Evolutionary conservation across 202 grass and related monocot genomes (phyloP), one percentile per base, ranked within the genome.

Genomic region (Bolboschoenoplectus hybrid): DNA sequence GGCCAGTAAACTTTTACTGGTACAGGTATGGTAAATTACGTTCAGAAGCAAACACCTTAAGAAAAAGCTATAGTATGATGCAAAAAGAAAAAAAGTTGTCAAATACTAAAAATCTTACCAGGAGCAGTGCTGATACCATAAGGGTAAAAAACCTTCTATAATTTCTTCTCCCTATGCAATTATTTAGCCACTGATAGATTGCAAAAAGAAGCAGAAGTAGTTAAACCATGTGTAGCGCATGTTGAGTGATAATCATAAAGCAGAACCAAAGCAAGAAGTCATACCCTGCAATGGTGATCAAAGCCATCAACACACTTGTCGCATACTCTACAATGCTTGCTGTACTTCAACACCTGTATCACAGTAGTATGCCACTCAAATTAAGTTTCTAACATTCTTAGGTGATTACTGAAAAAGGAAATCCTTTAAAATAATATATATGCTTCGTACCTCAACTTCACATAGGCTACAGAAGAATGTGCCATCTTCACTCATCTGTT

Each of bases 231-330:
- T 58, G 35, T 70, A 84, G 19, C 38, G 14, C 16, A 71, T 52
- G 40, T 66, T 19, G 46, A 51, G 14, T 19, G 32, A 52, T 67
- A 52, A 67, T 82, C 44, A 82, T 47, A 67, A 50, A 67, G 38
- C 38, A 49, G 43, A 67, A 17, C 75, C n/a, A 85, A 20, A 88
- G 52, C 34, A 17, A 87, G 38, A 81, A 44, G 46, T 63, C 16
- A 55, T 89, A 98, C 96, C 62, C 96, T 94, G 87, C 96, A 98
- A 64, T 98, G 96, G 86, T 98, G 96, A 91, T 98, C 96, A 61
- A 98, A 98, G 20, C 96, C 96, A 77, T 95, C 96, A 72, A 98
- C 93, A 82, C 96, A 98, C 79, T 98, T 98, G 87, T 98, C 96
- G 45, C 96, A 98, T 50, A 98, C 96, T 87, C 96, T 94, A 35